Conservation (phyloP, 208 protist genomes). For the Naegleria gruberi region DNA sequence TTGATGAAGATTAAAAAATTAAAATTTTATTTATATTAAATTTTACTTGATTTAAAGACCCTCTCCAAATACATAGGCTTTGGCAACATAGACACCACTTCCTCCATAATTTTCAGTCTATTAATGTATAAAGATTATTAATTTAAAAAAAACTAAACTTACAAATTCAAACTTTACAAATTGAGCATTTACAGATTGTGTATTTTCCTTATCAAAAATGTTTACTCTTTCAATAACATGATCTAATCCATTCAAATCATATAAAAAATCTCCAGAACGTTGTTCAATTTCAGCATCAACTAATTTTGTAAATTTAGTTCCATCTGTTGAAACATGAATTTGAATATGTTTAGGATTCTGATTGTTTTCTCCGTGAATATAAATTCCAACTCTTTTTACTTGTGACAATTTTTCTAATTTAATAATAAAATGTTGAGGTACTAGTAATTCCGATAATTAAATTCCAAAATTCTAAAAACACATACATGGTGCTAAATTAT, state of each 20-base stretch:
- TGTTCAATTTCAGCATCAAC: slow-evolving; percentile 1
- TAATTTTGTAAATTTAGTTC: background rate
- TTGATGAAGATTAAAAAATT: slow-evolving; percentile 10
- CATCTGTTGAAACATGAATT: slow-evolving; percentile 1
- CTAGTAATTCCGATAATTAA: background rate
- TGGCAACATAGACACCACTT: background rate
- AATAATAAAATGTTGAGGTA: slow-evolving; percentile 8
- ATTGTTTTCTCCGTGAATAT: background rate
- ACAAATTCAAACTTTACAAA: slow-evolving; percentile 2
- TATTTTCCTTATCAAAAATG: background rate
- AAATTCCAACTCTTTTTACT: background rate
- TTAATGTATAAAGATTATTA: background rate
- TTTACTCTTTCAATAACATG: background rate
- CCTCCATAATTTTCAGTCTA: background rate
- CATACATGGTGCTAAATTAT: slow-evolving; percentile 5
- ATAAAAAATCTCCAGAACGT: background rate
- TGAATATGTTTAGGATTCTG: slow-evolving; percentile 1
- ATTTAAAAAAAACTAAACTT: background rate
- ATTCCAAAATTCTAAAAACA: background rate
- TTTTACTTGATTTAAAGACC: too few species aligned
- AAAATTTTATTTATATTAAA: too few species aligned
- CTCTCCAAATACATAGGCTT: background rate
- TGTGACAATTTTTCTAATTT: slow-evolving; percentile 12
- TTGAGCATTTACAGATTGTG: background rate
- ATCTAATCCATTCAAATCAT: background rate